Evolutionary conservation across 1,284 basidiomycete species (phyloP), one percentile per base, ranked within the genome.

Genomic region (Melampsora occidentalis): DNA sequence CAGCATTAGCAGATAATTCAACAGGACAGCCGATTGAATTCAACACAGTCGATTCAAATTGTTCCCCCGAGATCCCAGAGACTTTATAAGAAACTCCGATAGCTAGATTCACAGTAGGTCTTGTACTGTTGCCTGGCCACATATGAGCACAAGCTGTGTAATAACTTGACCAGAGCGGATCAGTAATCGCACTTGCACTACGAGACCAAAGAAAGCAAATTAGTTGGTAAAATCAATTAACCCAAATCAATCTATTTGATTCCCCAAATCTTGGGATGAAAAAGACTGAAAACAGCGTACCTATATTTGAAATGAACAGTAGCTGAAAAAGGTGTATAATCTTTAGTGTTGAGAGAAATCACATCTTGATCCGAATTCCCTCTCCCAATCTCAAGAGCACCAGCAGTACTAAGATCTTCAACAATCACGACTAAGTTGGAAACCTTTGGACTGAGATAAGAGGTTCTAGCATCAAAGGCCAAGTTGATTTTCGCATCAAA

Each of bases 91-190:
- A 33, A 49, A 73, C 71, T 18, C 63, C 53, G 49, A 73, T 25
- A 1, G 61, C 71, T 25, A 73, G 14, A 12, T 65, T 46, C 7
- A 73, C 2, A 28, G 46, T 73, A 22, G 71, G 71, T 59, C 71
- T 22, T 25, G 63, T 63, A 22, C 53, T 49, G 10, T 73, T 73
- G 6, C 71, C 71, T 28, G 71, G 71, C 71, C 71, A 73, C 28
- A 64, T 73, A 33, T 73, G 71, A n/a, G 9, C 71, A 59, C 71
- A 73, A 10, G 71, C 71, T 6, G 62, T 39, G 25, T 73, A 63
- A 49, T 63, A 73, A 12, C 61, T 49, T 20, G 61, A 28, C 71
- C 71, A 73, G 1, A 73, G 33, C 9, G 63, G 35, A 66, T 73
- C 71, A n/a, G 63, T 73, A 9, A 20, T 25, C 16, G 49, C 48